Percentiles rank a stretch among this genome's conserved stretches.
Conservation (phyloP, 495 filamentous ascomycete species). For the Penicillium tannophilum region DNA sequence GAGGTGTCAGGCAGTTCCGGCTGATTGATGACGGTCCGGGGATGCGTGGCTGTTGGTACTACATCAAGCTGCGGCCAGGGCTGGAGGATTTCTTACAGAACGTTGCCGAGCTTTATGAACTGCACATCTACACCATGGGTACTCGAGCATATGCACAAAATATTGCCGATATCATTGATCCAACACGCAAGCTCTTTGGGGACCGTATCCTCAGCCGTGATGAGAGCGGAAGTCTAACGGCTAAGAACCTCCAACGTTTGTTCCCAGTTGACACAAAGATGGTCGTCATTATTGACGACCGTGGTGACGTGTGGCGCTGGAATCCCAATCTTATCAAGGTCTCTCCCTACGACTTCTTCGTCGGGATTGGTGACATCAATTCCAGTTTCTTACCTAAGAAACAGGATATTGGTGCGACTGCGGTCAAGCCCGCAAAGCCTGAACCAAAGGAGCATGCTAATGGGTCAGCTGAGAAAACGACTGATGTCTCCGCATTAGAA, state of each 20-base stretch:
- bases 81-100: constrained; percentile 79
- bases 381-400: constrained; percentile 93
- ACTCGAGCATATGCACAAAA: constrained; percentile 91
- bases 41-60: constrained; percentile 83
- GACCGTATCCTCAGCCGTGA: constrained; percentile 94
- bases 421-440: constrained; percentile 11
- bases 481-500: constrained; percentile 61
- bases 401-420: constrained; percentile 60
- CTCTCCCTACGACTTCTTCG: constrained; percentile 93
- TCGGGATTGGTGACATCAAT: constrained; percentile 98
- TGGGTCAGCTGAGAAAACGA: constrained; percentile 32
- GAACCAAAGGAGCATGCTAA: constrained; percentile 37
- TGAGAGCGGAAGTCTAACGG: constrained; percentile 88
- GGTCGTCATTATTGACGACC: constrained; percentile 98
- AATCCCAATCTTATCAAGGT: constrained; percentile 94
- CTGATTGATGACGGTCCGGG: constrained; percentile 80
- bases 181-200: constrained; percentile 84
- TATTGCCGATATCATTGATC: constrained; percentile 92
- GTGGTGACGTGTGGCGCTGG: constrained; percentile 98
- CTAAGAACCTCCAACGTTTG: constrained; percentile 86
- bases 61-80: constrained; percentile 97
- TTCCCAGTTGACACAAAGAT: constrained; percentile 98
- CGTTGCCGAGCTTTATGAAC: constrained; percentile 81
- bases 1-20: constrained; percentile 84
- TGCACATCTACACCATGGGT: constrained; percentile 99